Conservation (phyloP, 805 yeast species). For the Yarrowia yakushimensis region DNA sequence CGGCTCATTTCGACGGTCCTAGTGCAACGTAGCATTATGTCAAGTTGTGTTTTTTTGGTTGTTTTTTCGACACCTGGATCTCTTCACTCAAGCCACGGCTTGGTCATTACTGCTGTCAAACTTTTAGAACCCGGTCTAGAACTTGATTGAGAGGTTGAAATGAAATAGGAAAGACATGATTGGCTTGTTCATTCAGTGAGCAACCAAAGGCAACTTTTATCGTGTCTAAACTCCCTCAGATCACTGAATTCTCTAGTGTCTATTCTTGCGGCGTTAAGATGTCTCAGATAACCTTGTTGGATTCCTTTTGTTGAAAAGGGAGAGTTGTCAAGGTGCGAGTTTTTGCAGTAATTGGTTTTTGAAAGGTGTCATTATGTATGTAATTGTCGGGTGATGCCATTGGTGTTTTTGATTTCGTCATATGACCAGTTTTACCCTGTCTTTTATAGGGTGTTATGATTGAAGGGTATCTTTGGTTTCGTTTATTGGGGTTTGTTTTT, state of each 20-base stretch:
- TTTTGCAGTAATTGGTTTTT: not conserved
- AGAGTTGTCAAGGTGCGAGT: not conserved
- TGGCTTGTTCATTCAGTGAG: not conserved
- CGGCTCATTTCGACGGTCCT: not conserved
- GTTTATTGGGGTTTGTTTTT: not conserved
- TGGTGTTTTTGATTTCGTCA: no score
- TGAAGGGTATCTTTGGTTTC: not conserved
- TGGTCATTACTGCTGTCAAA: conserved; percentile 2
- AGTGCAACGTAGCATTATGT: no score
- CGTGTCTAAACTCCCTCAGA: no score
- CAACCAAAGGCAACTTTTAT: no score
- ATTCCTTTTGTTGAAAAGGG: not conserved
- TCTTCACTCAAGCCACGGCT: no score
- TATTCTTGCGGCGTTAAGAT: not conserved
- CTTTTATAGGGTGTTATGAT: no score
- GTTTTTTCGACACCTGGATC: no score
- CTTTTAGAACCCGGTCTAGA: not conserved
- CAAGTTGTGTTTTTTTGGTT: no score
- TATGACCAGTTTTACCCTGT: no score
- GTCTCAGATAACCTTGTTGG: not conserved
- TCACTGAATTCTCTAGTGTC: no score
- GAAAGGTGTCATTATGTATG: not conserved
- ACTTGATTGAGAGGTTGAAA: not conserved
- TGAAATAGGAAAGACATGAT: no score
- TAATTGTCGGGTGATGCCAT: not conserved